Evolutionary conservation across 208 protist genomes (phyloP), one percentile per base, ranked within the genome.

Genomic region (Acanthamoeba divionensis): DNA sequence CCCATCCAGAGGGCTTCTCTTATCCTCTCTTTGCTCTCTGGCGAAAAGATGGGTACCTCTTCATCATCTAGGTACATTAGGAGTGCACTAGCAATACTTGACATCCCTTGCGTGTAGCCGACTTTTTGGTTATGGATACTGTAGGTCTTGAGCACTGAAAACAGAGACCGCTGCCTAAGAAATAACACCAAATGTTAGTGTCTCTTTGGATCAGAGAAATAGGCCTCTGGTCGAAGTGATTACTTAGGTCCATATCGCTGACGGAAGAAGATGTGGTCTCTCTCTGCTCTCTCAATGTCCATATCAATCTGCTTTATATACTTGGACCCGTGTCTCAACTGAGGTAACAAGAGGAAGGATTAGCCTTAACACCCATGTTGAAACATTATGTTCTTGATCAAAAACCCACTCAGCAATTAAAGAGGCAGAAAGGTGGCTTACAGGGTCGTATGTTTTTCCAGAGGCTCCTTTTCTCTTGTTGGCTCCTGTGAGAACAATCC

Each of bases 261-360:
- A 33, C 73, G 73, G 50, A 48, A 83, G 48, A 83, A 63, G 73
- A 83, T 83, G 31, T 83, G 73, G 50, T 83, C 50, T 6, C 50
- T n/a, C 31, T 63, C 44, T 18, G 73, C 63, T 9, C 45, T 45
- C 48, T 63, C 73, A n/a, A 83, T 62, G 26, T 83, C 73, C 24
- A 83, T 38, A 2, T 57, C 73, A 13, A 83, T 83, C 73, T 83
- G 73, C 50, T 83, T 83, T 45, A 83, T 83, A 38, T 44, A 83
- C 73, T 62, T 83, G 47, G 73, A 83, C 13, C 73, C 73, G n/a
- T 62, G 44, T 18, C 29, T 2, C 44, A 31, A 54, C 73, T 83
- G 36, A 83, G 45, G 24, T 21, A 79, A 79, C 29, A 79, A 79
- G 7, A 63, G n/a, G n/a, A n/a, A n/a, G n/a, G n/a, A n/a, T n/a